Base-by-base conservation (phyloP, 1,139 yeast species). In the Geotrichum australiense region DNA sequence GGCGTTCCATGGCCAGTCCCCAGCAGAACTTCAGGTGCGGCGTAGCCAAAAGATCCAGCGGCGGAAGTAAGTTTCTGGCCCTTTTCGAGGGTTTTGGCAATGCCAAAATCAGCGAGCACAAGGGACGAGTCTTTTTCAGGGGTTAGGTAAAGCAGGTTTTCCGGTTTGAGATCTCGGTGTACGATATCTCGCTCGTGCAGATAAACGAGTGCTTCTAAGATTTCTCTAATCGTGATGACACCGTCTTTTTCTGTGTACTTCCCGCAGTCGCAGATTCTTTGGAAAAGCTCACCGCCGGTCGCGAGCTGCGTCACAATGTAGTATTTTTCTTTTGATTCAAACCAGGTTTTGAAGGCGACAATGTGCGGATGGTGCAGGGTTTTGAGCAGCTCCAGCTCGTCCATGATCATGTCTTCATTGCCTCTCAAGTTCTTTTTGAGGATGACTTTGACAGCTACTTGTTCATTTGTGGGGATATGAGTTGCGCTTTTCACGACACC, bases 31-130 rank as follows among this genome's bases (percentile, higher is more conserved):
- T 87, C 96, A 0, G 96, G 96, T 0, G 96, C 96, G 4, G 94
- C 95, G 58, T 87, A 87, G 2, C 96, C 96, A 62, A 86, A 78
- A 1, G 94, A 81, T 0, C 96, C 96, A 0, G 96, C 96, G 37
- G 84, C 79, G 21, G 82, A 70, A 21, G 77, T 80, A 46, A 89
- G 69, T 49, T 78, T 71, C 50, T 85, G 89, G 52, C 77, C 72
- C 1, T 74, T 66, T 14, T 69, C 61, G 51, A 87, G 64, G 48
- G 75, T 70, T 59, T 83, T 84, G 29, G 96, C 96, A 53, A 87
- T 86, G 35, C 96, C 96, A 63, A 87, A 87, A 64, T 87, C 96
- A 0, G 95, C 95, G 50, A 87, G 68, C 2, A 87, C 94, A 27
- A 87, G 69, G 39, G 73, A 75, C 5, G 94, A 80, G 47, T 80